Conservation (phyloP, 2,329 filamentous ascomycete genomes). For the Fusarium sterilihyphosum region DNA sequence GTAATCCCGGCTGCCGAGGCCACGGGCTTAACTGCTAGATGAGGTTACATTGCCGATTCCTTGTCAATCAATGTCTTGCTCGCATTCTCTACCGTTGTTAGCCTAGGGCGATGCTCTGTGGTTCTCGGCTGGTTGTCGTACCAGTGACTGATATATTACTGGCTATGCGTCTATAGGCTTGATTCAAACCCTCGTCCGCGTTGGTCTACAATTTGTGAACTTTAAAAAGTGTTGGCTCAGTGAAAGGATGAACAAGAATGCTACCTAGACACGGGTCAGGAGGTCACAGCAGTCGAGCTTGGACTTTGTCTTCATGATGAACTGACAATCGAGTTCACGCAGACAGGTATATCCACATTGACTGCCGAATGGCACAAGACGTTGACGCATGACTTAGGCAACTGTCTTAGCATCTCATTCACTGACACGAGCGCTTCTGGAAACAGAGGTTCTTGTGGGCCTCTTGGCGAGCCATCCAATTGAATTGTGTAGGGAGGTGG, state of each 20-base stretch:
- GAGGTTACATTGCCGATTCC: slow-evolving; percentile 18
- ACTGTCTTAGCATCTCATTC: background rate
- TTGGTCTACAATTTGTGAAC: background rate
- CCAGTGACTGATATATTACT: background rate
- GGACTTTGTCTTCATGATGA: background rate
- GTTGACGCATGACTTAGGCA: slow-evolving; percentile 21
- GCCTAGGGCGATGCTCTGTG: background rate
- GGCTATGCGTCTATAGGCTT: background rate
- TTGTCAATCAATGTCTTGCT: background rate
- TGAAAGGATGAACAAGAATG: background rate
- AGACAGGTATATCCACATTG: background rate
- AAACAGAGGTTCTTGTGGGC: slow-evolving; percentile 5
- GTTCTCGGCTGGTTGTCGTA: background rate
- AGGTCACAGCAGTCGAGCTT: background rate
- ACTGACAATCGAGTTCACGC: background rate
- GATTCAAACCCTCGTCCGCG: background rate
- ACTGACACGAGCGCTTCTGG: slow-evolving; percentile 23
- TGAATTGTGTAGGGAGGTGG: background rate
- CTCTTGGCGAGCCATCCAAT: slow-evolving; percentile 9
- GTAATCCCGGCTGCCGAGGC: background rate
- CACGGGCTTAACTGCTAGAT: slow-evolving; percentile 6
- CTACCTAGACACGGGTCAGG: background rate
- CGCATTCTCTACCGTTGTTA: background rate
- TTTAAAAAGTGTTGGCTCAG: background rate
- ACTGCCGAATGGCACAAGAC: background rate